A percentile compares a stretch with the other conserved stretches of the same genome.
These are phyloP conservation scores for Hordeum marinum DNA, from an alignment of 176 grass and related monocot species.

Conservation along the genomic window DNA sequence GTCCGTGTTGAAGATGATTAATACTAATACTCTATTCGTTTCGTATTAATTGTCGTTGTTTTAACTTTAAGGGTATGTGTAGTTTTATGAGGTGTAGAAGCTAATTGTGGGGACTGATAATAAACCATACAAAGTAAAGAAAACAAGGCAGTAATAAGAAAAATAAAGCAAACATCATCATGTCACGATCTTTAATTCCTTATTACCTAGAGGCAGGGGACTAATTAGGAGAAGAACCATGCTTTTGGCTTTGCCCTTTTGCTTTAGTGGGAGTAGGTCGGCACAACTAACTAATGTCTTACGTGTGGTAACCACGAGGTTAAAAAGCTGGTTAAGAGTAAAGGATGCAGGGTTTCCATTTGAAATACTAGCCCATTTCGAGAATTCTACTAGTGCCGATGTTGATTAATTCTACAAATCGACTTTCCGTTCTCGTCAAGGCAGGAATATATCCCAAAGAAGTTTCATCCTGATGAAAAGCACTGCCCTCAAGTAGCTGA, in stretches of 20 bases:
- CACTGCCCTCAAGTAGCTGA: neutral
- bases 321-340: neutral
- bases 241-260: neutral
- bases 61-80: too few relatives aligned
- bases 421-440: neutral
- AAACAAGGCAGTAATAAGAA: neutral
- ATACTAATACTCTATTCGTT: too few relatives aligned
- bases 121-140: neutral
- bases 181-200: neutral
- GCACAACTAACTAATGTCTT: neutral
- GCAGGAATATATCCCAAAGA: neutral
- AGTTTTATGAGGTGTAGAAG: too few relatives aligned
- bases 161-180: neutral
- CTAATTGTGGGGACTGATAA: neutral
- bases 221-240: neutral
- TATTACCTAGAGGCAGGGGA: neutral
- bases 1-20: too few relatives aligned
- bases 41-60: too few relatives aligned
- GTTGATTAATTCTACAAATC: neutral
- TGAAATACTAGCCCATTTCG: too few relatives aligned
- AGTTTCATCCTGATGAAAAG: neutral
- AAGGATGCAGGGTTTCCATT: too few relatives aligned
- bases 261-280: neutral
- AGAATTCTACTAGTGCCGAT: too few relatives aligned
- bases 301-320: neutral